Conservation (phyloP, 768 basidiomycete species). For the Trametes sanguinea region DNA sequence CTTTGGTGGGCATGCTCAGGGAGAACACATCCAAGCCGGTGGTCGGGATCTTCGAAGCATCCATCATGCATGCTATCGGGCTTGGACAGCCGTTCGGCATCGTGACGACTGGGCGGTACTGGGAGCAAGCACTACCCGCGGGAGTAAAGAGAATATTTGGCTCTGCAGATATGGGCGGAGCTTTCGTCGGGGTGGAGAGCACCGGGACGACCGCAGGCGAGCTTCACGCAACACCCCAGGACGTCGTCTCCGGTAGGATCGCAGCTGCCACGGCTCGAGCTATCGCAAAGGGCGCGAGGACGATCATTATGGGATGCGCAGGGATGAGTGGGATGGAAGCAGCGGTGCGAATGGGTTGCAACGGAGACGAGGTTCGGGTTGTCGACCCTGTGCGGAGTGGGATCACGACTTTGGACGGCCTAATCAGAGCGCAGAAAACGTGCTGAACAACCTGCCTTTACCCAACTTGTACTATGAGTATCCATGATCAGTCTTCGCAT, state of each 20-base stretch:
- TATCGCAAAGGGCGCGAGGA: slow-evolving; percentile 23
- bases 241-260: slow-evolving; percentile 31
- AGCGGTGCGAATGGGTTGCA: slow-evolving; percentile 20
- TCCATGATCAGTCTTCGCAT: not conserved
- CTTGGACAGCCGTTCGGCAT: slow-evolving; percentile 35
- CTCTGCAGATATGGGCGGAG: slow-evolving; percentile 12
- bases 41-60: slow-evolving; percentile 41
- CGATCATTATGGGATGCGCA: slow-evolving; percentile 29
- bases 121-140: slow-evolving; percentile 33
- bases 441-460: too few species aligned
- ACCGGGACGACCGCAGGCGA: slow-evolving; percentile 38
- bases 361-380: slow-evolving; percentile 13
- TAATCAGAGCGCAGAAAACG: slow-evolving; percentile 8
- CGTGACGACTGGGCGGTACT: slow-evolving; percentile 40
- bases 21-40: slow-evolving; percentile 25
- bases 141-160: slow-evolving; percentile 30
- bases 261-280: slow-evolving; percentile 30
- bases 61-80: slow-evolving; percentile 31
- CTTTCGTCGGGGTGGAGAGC: slow-evolving; percentile 36
- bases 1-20: slow-evolving; percentile 32
- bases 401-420: slow-evolving; percentile 22
- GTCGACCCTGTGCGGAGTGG: slow-evolving; percentile 27
- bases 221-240: slow-evolving; percentile 31
- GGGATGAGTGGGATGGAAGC: slow-evolving; percentile 32
- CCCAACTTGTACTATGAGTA: too few species aligned